Conservation (phyloP, 169 alveolate genomes). For the Plasmodium gonderi region DNA sequence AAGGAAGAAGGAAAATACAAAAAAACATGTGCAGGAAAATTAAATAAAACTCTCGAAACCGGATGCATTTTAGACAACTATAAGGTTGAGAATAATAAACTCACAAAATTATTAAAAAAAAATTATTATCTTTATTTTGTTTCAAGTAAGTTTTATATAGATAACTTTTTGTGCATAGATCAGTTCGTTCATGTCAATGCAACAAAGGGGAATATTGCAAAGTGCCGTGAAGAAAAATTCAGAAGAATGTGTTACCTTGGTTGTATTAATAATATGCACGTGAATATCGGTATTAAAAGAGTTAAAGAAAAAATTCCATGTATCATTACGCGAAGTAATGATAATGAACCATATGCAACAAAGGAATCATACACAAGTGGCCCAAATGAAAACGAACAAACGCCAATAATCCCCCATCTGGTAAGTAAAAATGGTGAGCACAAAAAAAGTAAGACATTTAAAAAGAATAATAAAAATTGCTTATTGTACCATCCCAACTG, state of each 20-base stretch:
- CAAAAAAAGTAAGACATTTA: not conserved
- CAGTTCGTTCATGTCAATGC: not conserved
- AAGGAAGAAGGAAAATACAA: conserved; percentile 2
- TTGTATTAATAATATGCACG: not conserved
- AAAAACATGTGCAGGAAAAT: not conserved
- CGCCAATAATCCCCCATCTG: not conserved
- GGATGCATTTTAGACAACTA: not conserved
- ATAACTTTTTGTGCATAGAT: not conserved
- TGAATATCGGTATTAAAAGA: not conserved
- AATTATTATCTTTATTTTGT: not conserved
- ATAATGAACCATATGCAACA: not conserved
- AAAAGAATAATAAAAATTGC: not conserved
- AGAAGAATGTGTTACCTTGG: not conserved
- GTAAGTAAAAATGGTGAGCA: not conserved
- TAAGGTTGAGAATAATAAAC: not conserved
- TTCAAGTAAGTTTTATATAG: not conserved
- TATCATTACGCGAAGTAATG: not conserved
- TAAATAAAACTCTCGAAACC: not conserved
- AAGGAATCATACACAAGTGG: not conserved
- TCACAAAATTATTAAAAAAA: not conserved
- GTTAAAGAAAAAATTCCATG: not conserved
- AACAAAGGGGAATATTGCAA: conserved; percentile 3
- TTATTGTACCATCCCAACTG: not conserved
- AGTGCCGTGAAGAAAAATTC: not conserved
- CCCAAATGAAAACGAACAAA: not conserved